Percentiles rank a stretch among this genome's conserved stretches.
Conservation (phyloP, 2,329 filamentous ascomycete genomes). For the Leptographium galeiforme region DNA sequence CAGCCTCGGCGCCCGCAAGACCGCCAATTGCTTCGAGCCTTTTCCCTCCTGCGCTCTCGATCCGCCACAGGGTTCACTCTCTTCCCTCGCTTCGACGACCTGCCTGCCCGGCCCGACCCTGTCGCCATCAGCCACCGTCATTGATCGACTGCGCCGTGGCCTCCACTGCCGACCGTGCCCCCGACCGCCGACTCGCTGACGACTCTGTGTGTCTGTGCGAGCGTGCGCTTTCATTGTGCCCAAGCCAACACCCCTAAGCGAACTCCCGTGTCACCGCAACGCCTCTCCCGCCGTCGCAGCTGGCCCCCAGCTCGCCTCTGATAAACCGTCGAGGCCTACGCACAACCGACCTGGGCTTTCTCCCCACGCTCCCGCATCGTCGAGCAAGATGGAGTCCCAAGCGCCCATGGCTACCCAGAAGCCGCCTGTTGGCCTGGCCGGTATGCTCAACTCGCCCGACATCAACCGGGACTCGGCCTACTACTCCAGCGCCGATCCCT, state of each 20-base stretch:
- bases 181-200: not conserved
- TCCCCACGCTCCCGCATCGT: not conserved
- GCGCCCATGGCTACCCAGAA: conserved; percentile 26
- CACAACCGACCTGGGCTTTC: not conserved
- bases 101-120: too few species aligned
- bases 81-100: not conserved
- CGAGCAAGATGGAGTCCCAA: conserved; percentile 23
- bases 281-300: too few species aligned
- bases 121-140: too few species aligned
- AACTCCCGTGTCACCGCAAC: not conserved
- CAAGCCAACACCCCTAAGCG: not conserved
- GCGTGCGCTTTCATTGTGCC: not conserved
- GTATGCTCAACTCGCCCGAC: conserved; percentile 37
- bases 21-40: not conserved
- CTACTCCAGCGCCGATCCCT: conserved; percentile 33
- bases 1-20: not conserved
- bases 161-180: not conserved
- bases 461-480: conserved; percentile 39
- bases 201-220: not conserved
- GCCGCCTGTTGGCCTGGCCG: conserved; percentile 33
- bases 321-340: too few species aligned
- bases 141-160: too few species aligned
- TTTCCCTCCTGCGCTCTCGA: not conserved
- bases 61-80: not conserved
- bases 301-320: too few species aligned